Evolutionary conservation across 805 yeast species (phyloP), one percentile per base, ranked within the genome.

Genomic region (Starmerella asiatica): DNA sequence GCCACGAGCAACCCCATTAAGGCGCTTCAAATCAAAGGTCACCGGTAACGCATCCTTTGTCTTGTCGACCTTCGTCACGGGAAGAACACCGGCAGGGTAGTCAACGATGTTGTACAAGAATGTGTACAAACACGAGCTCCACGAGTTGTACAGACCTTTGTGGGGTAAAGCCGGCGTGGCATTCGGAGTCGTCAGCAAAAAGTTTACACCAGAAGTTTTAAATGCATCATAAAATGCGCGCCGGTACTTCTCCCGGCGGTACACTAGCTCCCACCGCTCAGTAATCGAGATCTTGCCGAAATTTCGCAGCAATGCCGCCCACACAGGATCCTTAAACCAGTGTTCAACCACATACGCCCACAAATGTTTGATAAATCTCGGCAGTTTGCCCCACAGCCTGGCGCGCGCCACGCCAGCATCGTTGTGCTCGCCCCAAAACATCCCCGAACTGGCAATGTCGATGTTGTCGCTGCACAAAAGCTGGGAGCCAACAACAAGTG

Each of bases 61-160:
- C 36, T 48, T 46, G 54, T 75, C 76, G 2, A 72, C 79, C 44
- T 64, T 61, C 3, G 75, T 65, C 3, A 75, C 74, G 0, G 83
- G 84, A 26, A 77, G 49, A 1, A 68, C 67, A 33, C 74, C 75
- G 38, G 70, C 69, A 11, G 75, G 57, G 50, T 71, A 73, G 52
- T 75, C 80, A 17, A 74, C 53, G 8, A 70, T 62, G 54, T 75
- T 75, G 54, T 69, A 63, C 52, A 65, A 58, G 20, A 71, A 64
- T 3, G 83, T 75, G 56, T 78, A 78, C 5, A 69, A 69, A 42
- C 61, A 58, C 12, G 65, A 57, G 23, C 61, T 52, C 42, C 60
- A 56, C n/a, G 61, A 48, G 33, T 61, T 54, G 45, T 51, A 54
- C 17, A 60, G 54, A 27, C 64, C 62, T 37, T 56, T 41, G 45